These are phyloP conservation scores for Pharnaceum exiguum DNA, from an alignment of 148 eudicot genomes.

Conservation along the genomic window DNA sequence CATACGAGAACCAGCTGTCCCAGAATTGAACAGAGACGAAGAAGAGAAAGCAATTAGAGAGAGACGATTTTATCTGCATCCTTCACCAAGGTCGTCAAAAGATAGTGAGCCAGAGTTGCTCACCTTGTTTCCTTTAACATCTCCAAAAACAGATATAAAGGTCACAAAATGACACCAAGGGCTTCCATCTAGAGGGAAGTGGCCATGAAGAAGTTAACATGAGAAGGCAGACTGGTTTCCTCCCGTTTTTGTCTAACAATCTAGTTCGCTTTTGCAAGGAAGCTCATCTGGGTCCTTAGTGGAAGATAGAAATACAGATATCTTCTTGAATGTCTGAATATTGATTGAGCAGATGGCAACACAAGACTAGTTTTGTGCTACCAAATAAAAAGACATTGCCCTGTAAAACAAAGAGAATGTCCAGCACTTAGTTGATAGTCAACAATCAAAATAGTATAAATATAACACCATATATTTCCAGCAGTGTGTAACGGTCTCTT, in stretches of 20 bases:
- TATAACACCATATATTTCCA: too few relatives aligned
- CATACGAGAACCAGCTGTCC: constrained; percentile 2
- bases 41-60: constrained; percentile 39
- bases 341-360: neutral
- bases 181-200: neutral
- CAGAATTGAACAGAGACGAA: constrained; percentile 20
- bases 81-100: constrained; percentile 32
- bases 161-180: neutral
- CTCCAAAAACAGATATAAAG: constrained; percentile 15
- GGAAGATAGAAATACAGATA: neutral
- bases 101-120: constrained; percentile 34
- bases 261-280: neutral
- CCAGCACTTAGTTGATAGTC: neutral
- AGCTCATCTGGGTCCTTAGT: neutral
- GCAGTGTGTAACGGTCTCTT: too few relatives aligned
- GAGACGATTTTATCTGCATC: constrained; percentile 38
- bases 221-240: neutral
- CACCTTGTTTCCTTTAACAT: constrained; percentile 35
- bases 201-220: neutral
- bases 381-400: neutral
- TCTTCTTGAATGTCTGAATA: neutral
- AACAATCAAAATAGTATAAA: neutral
- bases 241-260: neutral
- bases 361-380: too few relatives aligned
- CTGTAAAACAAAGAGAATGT: too few relatives aligned